Evolutionary conservation across 2,329 filamentous ascomycete genomes (phyloP).

Genomic region (Ophiostoma novo-ulmi): DNA sequence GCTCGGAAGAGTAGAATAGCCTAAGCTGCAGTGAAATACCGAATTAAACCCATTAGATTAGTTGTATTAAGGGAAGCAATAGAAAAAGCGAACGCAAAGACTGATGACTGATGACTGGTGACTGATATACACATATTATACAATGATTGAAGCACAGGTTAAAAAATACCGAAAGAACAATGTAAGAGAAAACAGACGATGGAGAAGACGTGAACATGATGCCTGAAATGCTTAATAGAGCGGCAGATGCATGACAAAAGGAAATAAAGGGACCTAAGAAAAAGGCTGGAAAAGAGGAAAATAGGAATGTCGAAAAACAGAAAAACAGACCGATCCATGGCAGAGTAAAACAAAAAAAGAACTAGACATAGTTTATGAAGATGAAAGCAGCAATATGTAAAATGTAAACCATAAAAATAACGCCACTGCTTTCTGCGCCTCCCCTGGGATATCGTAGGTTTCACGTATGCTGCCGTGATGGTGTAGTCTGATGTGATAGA

Average conservation of each 20-base stretch:
- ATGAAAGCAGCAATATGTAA: neutral
- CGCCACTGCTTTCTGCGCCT: neutral
- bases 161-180: neutral
- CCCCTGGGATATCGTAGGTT: neutral
- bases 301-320: neutral
- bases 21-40: too few relatives aligned
- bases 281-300: neutral
- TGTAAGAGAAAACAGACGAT: neutral
- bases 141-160: neutral
- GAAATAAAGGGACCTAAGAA: neutral
- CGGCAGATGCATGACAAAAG: too few relatives aligned
- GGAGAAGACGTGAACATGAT: neutral
- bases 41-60: neutral
- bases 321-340: neutral
- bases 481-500: neutral
- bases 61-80: neutral
- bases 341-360: neutral
- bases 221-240: neutral
- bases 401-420: constrained; percentile 5
- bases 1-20: too few relatives aligned
- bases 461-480: constrained; percentile 33
- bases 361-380: neutral
- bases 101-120: neutral
- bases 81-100: neutral
- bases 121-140: neutral